Percentiles rank a stretch among this genome's conserved stretches.
Evolutionary conservation across 805 yeast species (phyloP).

Genomic region (Cyberlindnera xishuangbannaensis): DNA sequence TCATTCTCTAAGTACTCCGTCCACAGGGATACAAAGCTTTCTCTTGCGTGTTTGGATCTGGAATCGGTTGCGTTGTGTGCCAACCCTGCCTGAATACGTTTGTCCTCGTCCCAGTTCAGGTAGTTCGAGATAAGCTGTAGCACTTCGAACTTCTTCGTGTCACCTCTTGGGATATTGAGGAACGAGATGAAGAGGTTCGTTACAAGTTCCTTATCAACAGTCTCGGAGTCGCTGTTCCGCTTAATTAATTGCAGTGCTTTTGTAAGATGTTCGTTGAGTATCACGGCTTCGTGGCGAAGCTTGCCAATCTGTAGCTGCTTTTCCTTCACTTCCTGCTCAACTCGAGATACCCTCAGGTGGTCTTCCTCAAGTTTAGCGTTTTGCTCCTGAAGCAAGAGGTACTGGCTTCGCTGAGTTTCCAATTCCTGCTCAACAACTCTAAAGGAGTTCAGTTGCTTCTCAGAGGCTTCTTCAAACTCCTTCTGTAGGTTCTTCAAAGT

Average conservation of each 20-base stretch:
- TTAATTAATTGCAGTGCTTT: slow-evolving; percentile 84
- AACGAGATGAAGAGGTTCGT: slow-evolving; percentile 84
- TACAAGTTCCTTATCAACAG: slow-evolving; percentile 83
- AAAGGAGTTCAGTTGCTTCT: slow-evolving; percentile 6
- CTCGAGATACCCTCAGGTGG: slow-evolving; percentile 26
- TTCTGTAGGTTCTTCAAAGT: slow-evolving; percentile 4
- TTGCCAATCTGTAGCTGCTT: slow-evolving; percentile 83
- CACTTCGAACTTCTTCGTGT: slow-evolving; percentile 91
- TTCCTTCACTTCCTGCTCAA: slow-evolving; percentile 53
- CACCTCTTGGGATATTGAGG: slow-evolving; percentile 84
- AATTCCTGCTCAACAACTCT: slow-evolving; percentile 22
- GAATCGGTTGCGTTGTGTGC: slow-evolving; percentile 29
- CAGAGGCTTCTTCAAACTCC: slow-evolving; percentile 2
- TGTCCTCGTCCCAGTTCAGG: slow-evolving; percentile 83
- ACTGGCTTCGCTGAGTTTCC: slow-evolving; percentile 21
- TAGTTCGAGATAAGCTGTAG: slow-evolving; percentile 76
- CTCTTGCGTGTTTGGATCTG: slow-evolving; percentile 20
- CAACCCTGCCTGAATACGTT: slow-evolving; percentile 72
- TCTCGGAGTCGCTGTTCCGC: slow-evolving; percentile 65
- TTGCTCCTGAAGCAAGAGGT: slow-evolving; percentile 23
- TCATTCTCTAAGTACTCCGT: slow-evolving; percentile 76
- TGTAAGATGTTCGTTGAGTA: slow-evolving; percentile 90
- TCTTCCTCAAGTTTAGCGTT: slow-evolving; percentile 19
- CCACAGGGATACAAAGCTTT: slow-evolving; percentile 70
- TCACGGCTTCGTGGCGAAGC: slow-evolving; percentile 89